A percentile compares a stretch with the other conserved stretches of the same genome.
phyloP scores from a whole-genome alignment of 2,329 filamentous ascomycete species.

The Blastomyces gilchristii region DNA sequence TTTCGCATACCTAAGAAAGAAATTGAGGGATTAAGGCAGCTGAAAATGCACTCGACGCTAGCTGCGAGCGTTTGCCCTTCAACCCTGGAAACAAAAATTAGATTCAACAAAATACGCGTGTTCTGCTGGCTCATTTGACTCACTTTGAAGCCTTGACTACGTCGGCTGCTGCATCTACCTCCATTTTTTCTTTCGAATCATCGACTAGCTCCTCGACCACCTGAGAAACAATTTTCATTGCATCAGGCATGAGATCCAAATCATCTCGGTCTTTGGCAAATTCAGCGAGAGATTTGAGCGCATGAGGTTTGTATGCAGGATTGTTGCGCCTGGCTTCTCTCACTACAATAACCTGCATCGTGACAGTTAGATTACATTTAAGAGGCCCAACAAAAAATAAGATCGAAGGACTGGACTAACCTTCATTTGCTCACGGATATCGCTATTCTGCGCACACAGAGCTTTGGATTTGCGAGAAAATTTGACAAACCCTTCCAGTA shows the following conservation, averaged over 20 bases:
- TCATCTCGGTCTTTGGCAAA: conserved; percentile 60
- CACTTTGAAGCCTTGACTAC: conserved; percentile 29
- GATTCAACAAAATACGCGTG: background rate
- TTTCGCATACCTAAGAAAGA: conserved; percentile 11
- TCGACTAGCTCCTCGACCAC: conserved; percentile 50
- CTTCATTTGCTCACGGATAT: conserved; percentile 58
- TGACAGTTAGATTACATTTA: conserved; percentile 15
- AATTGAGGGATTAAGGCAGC: conserved; percentile 27
- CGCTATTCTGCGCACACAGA: conserved; percentile 48
- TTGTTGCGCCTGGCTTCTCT: conserved; percentile 91
- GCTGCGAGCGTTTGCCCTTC: conserved; percentile 30
- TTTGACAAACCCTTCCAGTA: conserved; percentile 67
- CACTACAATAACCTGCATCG: conserved; percentile 51
- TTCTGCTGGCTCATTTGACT: conserved; percentile 7
- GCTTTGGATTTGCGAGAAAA: conserved; percentile 58
- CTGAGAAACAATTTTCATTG: conserved; percentile 52
- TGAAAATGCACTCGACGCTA: conserved; percentile 30
- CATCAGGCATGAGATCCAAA: conserved; percentile 58
- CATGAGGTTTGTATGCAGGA: conserved; percentile 66
- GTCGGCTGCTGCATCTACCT: conserved; percentile 48
- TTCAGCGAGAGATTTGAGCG: conserved; percentile 60
- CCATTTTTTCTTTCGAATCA: conserved; percentile 53
- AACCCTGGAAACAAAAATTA: conserved; percentile 15
- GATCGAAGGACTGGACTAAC: conserved; percentile 33
- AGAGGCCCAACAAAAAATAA: conserved; percentile 6